phyloP scores from a whole-genome alignment of 495 filamentous ascomycete genomes.

The Penicillium longicatenatum region DNA sequence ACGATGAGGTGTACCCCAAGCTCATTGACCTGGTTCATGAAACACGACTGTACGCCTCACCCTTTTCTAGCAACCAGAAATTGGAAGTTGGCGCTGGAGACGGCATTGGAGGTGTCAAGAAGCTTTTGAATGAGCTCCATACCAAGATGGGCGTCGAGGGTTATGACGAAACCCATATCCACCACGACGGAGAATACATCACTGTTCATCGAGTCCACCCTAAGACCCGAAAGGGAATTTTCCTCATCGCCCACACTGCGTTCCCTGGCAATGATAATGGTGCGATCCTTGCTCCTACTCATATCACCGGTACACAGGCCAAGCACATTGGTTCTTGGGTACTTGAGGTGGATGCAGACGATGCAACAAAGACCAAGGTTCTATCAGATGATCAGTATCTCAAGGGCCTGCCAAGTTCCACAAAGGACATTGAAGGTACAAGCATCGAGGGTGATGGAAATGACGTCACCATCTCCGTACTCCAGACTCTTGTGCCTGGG shows the following conservation, averaged over 20 bases:
- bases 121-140: constrained; percentile 89
- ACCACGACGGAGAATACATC: constrained; percentile 93
- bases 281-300: constrained; percentile 71
- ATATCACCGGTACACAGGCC: constrained; percentile 70
- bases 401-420: constrained; percentile 77
- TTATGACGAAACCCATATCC: constrained; percentile 93
- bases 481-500: constrained; percentile 82
- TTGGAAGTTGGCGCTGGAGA: constrained; percentile 63
- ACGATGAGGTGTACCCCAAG: constrained; percentile 94
- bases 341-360: constrained; percentile 75
- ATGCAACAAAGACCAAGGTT: constrained; percentile 63
- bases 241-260: constrained; percentile 92
- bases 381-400: constrained; percentile 69
- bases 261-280: constrained; percentile 85
- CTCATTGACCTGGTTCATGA: constrained; percentile 90
- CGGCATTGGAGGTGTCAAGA: constrained; percentile 86
- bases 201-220: constrained; percentile 96
- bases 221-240: constrained; percentile 85
- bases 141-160: constrained; percentile 90
- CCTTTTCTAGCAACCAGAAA: constrained; percentile 59
- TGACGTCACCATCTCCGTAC: constrained; percentile 79
- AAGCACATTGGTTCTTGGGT: constrained; percentile 86
- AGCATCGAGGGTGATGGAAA: constrained; percentile 64
- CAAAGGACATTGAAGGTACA: constrained; percentile 71
- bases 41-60: constrained; percentile 75